These are phyloP conservation scores for Wickerhamiella hasegawae DNA, from an alignment of 805 yeast species.

Conservation along the genomic window DNA sequence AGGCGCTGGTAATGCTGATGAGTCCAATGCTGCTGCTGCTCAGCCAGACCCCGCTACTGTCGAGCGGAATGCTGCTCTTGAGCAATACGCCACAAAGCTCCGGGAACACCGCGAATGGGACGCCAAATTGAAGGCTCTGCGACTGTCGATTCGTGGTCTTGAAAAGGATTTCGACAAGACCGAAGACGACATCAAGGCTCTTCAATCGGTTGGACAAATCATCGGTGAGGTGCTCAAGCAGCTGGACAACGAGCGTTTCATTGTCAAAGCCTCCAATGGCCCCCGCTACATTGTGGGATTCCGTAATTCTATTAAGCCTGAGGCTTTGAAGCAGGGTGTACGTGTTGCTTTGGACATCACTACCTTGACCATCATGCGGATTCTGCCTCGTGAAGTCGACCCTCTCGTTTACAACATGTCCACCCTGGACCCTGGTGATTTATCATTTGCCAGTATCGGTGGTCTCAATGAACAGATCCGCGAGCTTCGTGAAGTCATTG, in stretches of 20 bases:
- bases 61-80: conserved; percentile 63
- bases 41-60: conserved; percentile 29
- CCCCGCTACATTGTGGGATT: conserved; percentile 97
- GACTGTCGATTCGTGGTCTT: conserved; percentile 67
- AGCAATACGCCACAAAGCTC: conserved; percentile 67
- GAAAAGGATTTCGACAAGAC: conserved; percentile 81
- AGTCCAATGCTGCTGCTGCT: conserved; percentile 15
- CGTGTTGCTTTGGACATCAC: conserved; percentile 97
- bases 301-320: conserved; percentile 78
- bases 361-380: conserved; percentile 92
- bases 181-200: conserved; percentile 91
- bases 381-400: conserved; percentile 94
- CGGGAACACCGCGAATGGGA: conserved; percentile 93
- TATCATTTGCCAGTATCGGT: conserved; percentile 89
- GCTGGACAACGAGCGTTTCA: conserved; percentile 80
- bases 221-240: conserved; percentile 95
- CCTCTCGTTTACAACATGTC: conserved; percentile 98
- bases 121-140: conserved; percentile 67
- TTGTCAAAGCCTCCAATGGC: conserved; percentile 92
- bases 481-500: conserved; percentile 94
- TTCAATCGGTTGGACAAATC: conserved; percentile 93
- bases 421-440: conserved; percentile 92
- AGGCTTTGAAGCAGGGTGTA: conserved; percentile 75
- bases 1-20: not conserved
- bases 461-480: conserved; percentile 91